These are phyloP conservation scores for Aspergillus hancockii DNA, from an alignment of 495 filamentous ascomycete species.

Conservation along the genomic window DNA sequence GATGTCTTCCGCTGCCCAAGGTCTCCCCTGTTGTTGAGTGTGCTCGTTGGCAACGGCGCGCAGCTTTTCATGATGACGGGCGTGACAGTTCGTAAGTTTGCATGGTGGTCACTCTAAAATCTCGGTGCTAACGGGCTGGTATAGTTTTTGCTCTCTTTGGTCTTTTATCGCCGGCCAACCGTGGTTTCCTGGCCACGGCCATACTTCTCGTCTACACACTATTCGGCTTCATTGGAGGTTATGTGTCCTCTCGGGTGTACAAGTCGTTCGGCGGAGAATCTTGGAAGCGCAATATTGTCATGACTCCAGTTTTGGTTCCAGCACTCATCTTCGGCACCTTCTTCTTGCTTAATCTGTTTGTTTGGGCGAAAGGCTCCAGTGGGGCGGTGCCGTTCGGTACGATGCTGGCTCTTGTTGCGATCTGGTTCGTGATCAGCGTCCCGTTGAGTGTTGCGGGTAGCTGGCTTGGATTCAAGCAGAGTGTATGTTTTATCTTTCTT, in stretches of 20 bases:
- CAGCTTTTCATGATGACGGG: slow-evolving; percentile 98
- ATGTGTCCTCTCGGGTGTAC: slow-evolving; percentile 85
- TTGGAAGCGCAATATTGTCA: slow-evolving; percentile 90
- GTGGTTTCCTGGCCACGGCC: slow-evolving; percentile 86
- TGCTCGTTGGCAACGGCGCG: slow-evolving; percentile 89
- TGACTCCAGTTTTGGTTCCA: slow-evolving; percentile 85
- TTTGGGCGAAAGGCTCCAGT: slow-evolving; percentile 86
- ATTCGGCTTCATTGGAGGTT: slow-evolving; percentile 91
- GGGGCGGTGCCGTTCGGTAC: slow-evolving; percentile 95
- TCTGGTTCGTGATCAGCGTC: slow-evolving; percentile 96
- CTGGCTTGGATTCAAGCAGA: slow-evolving; percentile 84
- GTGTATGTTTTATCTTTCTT: slow-evolving; percentile 32
- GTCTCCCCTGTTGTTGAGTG: slow-evolving; percentile 77
- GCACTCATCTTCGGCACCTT: slow-evolving; percentile 84
- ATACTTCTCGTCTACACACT: slow-evolving; percentile 91
- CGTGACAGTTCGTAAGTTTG: slow-evolving; percentile 68
- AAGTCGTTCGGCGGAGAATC: slow-evolving; percentile 87
- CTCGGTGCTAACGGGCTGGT: slow-evolving; percentile 1
- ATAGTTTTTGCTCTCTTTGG: slow-evolving; percentile 83
- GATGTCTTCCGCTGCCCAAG: slow-evolving; percentile 92
- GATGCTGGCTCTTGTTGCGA: slow-evolving; percentile 87
- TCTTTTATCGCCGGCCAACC: slow-evolving; percentile 92
- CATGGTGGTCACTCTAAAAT: background rate
- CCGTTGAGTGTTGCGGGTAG: slow-evolving; percentile 87
- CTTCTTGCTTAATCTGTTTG: slow-evolving; percentile 93